Base-by-base conservation (phyloP, 2,329 filamentous ascomycete species). In the Westerdykella aurantiaca region DNA sequence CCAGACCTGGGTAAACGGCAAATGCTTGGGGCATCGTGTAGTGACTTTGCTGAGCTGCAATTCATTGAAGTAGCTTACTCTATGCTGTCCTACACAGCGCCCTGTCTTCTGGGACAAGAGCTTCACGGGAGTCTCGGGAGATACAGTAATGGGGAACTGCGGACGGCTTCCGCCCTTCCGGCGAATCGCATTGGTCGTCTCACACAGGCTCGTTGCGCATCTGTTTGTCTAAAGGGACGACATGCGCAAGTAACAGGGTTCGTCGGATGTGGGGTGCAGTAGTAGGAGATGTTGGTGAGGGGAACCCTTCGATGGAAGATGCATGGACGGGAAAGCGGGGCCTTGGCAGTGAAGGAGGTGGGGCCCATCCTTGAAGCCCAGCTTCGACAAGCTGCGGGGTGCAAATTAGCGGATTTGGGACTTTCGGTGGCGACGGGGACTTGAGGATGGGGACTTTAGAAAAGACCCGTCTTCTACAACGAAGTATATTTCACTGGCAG, bases 191-290 rank as follows among this genome's bases (percentile, higher is more conserved):
- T 47, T 23, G 18, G 40, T 21, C 22, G 31, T 34, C 21, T 33
- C 21, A n/a, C 38, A 41, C 48, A 44, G 49, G 49, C 50, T 43
- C 43, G 56, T 51, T 51, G 53, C 48, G 51, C 53, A 21, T 47
- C 42, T 35, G 34, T 23, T 37, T 38, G 43, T 31, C 37, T 34
- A 5, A 23, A 31, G 34, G 37, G 17, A 11, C 39, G 37, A 39
- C 17, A 31, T 44, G 51, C 56, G 10, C 7, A 29, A 29, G 3
- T 29, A 12, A 29, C 25, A 29, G 52, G 54, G 54, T 52, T 39
- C 49, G 42, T 48, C 51, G 53, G 51, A 61, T 65, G 60, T 65
- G 62, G 61, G 62, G 62, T 63, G 55, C 60, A 61, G 51, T 50
- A 53, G 54, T 40, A 29, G 25, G 25, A 29, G 25, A 29, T 12